Evolutionary conservation across 345 rosid genomes (phyloP), one percentile per base, ranked within the genome.

Genomic region (Eucalyptus dawsonii): DNA sequence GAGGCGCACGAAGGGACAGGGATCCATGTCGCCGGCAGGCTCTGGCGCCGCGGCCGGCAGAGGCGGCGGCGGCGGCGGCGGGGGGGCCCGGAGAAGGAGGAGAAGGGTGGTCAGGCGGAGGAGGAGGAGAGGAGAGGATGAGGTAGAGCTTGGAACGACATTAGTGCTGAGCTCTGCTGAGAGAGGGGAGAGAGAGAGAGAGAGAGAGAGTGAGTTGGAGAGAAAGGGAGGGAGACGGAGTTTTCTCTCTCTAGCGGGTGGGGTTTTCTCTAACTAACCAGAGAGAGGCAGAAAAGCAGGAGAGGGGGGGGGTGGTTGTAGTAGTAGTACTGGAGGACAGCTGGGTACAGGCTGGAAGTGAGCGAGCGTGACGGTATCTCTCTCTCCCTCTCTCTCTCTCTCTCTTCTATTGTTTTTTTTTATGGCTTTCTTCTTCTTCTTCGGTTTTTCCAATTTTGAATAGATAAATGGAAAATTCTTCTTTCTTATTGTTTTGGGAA

Each of bases 1-100:
- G 31, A 97, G 92, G 58, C 98, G 97, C 50, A 96, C 94, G 93
- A 96, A 97, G 72, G 98, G 99, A 91, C 99, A 97, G 24, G 99
- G 99, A 93, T 97, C 99, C 99, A 97, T 97, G n/a, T 29, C 14
- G 62, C n/a, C 13, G 53, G 44, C 0, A 53, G 24, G 58, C 58
- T 53, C 58, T 53, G 58, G 25, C 58, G 25, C 58, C 58, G 49
- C 54, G 15, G 85, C 45, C 58, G 50, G 69, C 21, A 44, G 25
- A 4, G 69, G 87, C 15, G 5, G 51, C 10, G 76, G 89, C 31
- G 9, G 7, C 34, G 51, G 76, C 21, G 56, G 88, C 14, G 87
- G 50, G 88, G 51, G 17, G 62, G 62, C 58, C 58, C 11, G 60
- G 87, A 29, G 87, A 58, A 9, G 34, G 17, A 49, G 44, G 6